phyloP scores from a whole-genome alignment of 768 basidiomycete genomes.

The Collybia sp. region DNA sequence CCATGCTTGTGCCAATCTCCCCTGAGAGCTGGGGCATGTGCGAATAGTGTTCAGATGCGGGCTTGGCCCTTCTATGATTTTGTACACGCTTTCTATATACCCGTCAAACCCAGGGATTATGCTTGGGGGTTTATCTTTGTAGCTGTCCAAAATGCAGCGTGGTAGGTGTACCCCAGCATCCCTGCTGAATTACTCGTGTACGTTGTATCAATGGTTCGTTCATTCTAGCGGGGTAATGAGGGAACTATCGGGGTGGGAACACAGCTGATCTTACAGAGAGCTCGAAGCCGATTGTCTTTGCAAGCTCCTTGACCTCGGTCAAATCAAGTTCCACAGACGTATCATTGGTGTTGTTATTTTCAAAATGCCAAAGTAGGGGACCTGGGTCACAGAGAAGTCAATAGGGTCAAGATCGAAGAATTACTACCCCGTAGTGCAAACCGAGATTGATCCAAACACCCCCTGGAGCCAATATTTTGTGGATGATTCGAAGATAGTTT shows the following conservation, averaged over 20 bases:
- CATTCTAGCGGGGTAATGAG: slow-evolving; percentile 47
- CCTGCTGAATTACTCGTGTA: slow-evolving; percentile 81
- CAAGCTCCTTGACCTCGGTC: slow-evolving; percentile 82
- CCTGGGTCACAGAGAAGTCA: slow-evolving; percentile 35
- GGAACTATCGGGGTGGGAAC: background rate
- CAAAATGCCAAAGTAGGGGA: slow-evolving; percentile 95
- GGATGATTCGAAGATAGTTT: slow-evolving; percentile 84
- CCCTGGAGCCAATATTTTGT: slow-evolving; percentile 75
- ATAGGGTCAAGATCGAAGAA: background rate
- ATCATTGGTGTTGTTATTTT: slow-evolving; percentile 80
- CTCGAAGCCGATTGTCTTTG: slow-evolving; percentile 73
- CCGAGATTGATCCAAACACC: slow-evolving; percentile 93
- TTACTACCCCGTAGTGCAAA: slow-evolving; percentile 19
- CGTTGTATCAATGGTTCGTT: slow-evolving; percentile 73
- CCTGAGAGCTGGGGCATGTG: too few species aligned
- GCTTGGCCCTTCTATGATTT: too few species aligned
- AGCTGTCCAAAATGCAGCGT: slow-evolving; percentile 82
- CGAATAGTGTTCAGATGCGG: too few species aligned
- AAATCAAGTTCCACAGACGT: slow-evolving; percentile 83
- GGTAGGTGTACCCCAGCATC: slow-evolving; percentile 84
- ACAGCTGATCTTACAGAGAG: slow-evolving; percentile 52
- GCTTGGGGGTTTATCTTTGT: slow-evolving; percentile 22
- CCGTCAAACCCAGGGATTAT: too few species aligned
- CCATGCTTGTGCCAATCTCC: too few species aligned
- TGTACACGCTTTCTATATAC: too few species aligned